Base-by-base conservation (phyloP, 2,329 filamentous ascomycete species). In the Diaporthe longicolla region DNA sequence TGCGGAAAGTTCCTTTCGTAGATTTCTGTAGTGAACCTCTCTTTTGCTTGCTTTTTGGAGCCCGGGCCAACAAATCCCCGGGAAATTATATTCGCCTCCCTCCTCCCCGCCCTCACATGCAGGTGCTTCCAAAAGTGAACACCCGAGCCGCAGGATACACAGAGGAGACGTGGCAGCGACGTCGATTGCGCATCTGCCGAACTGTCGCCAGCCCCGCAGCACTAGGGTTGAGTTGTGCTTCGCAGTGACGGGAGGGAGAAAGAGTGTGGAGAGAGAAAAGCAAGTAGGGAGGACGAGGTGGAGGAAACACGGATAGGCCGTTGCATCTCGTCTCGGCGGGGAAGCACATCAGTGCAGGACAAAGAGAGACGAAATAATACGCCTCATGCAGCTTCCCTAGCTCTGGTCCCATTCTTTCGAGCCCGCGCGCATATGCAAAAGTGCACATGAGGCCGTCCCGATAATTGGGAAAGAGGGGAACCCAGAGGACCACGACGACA, bases 61-160 rank as follows among this genome's bases (percentile, higher is more conserved):
- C 11, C 37, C 4, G 10, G 10, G 17, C 45, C n/a, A 17, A 52
- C n/a, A 29, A 52, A 50, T 21, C 15, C 45, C 45, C 43, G 43
- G 45, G 29, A 37, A 17, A 66, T 66, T 66, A 66, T 66, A 66
- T 40, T 52, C 29, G 29, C 32, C 45, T 40, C 37, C 37, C 11
- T 13, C 63, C 43, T 32, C 21, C 43, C 7, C 29, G 21, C 29
- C 63, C 29, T 40, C 37, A 40, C 35, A 70, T 45, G 54, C 54
- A 48, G 6, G 26, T 61, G 54, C 40, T 32, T 40, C 57, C 48
- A 61, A 52, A 48, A 50, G 57, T n/a, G 15, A 63, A 63, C 69
- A 63, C 45, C 69, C 69, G 69, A 63, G 48, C 37, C 50, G 69
- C 66, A 61, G 71, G 71, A 75, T 73, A 75, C 73, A 73, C 73